Conservation (phyloP, 2,329 filamentous ascomycete genomes). For the Blumeria hordei region DNA sequence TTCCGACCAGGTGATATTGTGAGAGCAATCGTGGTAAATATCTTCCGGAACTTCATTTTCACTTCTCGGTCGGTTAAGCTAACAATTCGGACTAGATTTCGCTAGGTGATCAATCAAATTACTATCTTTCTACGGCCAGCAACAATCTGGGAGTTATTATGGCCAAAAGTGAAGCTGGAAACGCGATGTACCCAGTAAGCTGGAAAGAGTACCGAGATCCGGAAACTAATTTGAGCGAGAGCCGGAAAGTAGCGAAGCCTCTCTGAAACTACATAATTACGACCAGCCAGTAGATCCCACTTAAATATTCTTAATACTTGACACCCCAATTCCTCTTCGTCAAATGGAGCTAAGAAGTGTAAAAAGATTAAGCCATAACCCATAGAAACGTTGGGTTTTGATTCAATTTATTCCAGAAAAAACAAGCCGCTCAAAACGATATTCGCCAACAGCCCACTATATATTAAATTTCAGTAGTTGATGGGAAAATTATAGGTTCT, state of each 20-base stretch:
- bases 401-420: too few species aligned
- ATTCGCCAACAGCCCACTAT: too few species aligned
- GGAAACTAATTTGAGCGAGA: slow-evolving; percentile 51
- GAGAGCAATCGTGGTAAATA: slow-evolving; percentile 47
- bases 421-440: too few species aligned
- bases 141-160: slow-evolving; percentile 89
- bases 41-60: neutral
- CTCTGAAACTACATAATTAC: slow-evolving; percentile 22
- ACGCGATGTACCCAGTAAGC: slow-evolving; percentile 76
- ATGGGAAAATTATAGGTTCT: too few species aligned
- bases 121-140: slow-evolving; percentile 77
- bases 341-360: too few species aligned
- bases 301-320: too few species aligned
- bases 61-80: neutral
- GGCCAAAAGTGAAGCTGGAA: slow-evolving; percentile 68
- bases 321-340: too few species aligned
- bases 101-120: slow-evolving; percentile 79
- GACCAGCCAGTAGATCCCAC: too few species aligned
- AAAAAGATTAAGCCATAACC: too few species aligned
- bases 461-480: too few species aligned
- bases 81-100: slow-evolving; percentile 44
- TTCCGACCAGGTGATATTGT: slow-evolving; percentile 89
- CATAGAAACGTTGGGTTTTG: too few species aligned
- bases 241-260: slow-evolving; percentile 83
- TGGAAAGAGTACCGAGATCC: slow-evolving; percentile 90